Conservation (phyloP, 306 rosid species). For the Ammopiptanthus mongolicus region DNA sequence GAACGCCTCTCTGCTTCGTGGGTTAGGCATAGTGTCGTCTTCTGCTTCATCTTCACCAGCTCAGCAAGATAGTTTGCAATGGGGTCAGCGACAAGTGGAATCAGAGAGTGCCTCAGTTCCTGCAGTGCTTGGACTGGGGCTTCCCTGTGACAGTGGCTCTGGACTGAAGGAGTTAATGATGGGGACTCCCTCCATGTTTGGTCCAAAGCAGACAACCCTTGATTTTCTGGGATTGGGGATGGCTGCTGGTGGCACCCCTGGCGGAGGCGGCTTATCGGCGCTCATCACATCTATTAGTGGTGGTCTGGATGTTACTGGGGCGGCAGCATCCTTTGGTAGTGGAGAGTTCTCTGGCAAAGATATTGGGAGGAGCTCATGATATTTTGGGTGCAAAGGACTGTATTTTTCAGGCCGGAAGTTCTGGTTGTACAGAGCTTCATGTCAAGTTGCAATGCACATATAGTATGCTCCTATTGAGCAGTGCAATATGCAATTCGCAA, state of each 20-base stretch:
- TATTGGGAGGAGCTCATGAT: slow-evolving; percentile 51
- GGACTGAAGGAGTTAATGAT: slow-evolving; percentile 68
- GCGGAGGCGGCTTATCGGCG: slow-evolving; percentile 51
- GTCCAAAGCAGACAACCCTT: slow-evolving; percentile 74
- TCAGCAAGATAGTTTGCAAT: slow-evolving; percentile 57
- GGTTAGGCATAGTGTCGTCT: slow-evolving; percentile 58
- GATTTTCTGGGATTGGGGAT: slow-evolving; percentile 81
- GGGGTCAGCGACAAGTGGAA: slow-evolving; percentile 63
- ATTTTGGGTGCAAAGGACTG: not conserved
- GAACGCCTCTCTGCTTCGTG: slow-evolving; percentile 62
- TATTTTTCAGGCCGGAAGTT: not conserved
- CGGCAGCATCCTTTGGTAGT: slow-evolving; percentile 49
- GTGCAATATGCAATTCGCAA: slow-evolving; percentile 14
- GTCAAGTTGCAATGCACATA: slow-evolving; percentile 22
- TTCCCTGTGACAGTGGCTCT: slow-evolving; percentile 52
- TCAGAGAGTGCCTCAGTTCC: slow-evolving; percentile 40
- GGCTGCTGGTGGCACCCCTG: slow-evolving; percentile 60
- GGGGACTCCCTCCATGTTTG: slow-evolving; percentile 62
- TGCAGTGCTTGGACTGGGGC: slow-evolving; percentile 69
- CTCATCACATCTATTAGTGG: slow-evolving; percentile 59
- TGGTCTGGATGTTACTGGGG: slow-evolving; percentile 46
- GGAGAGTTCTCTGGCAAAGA: slow-evolving; percentile 55
- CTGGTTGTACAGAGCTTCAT: slow-evolving; percentile 18
- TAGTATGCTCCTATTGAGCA: slow-evolving; percentile 18
- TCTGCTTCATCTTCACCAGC: slow-evolving; percentile 40